These are phyloP conservation scores for Penicillium antarcticum DNA, from an alignment of 495 filamentous ascomycete species.

Conservation along the genomic window DNA sequence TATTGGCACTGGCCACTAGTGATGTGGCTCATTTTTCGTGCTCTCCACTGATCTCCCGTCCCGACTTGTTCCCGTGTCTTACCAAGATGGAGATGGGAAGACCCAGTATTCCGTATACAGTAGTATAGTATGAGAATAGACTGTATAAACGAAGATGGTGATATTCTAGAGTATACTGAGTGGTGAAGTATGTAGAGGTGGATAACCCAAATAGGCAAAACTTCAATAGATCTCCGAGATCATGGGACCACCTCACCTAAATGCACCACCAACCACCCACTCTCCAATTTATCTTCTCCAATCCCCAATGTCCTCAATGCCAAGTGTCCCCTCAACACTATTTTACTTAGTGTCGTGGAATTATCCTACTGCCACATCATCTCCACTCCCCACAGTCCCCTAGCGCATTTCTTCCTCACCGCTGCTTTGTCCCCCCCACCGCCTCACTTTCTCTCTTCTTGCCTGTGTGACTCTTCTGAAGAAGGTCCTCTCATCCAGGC, in stretches of 20 bases:
- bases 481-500: constrained; percentile 30
- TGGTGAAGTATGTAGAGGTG: too few relatives aligned
- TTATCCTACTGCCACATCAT: background rate
- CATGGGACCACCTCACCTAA: too few relatives aligned
- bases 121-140: too few relatives aligned
- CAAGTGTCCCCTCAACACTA: too few relatives aligned
- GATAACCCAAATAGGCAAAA: too few relatives aligned
- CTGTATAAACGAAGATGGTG: too few relatives aligned
- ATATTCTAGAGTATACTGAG: too few relatives aligned
- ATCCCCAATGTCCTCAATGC: background rate
- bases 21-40: constrained; percentile 1
- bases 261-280: too few relatives aligned
- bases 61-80: constrained; percentile 11
- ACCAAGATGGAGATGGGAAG: background rate
- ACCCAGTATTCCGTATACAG: too few relatives aligned
- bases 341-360: background rate
- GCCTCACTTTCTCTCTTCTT: constrained; percentile 31
- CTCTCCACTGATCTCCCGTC: constrained; percentile 40
- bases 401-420: constrained; percentile 46
- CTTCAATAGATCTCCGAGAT: too few relatives aligned
- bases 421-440: constrained; percentile 48
- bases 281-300: background rate
- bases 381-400: constrained; percentile 29
- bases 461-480: constrained; percentile 25
- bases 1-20: too few relatives aligned